Evolutionary conservation across 1,139 yeast genomes (phyloP).

Genomic region (Kodamaea sp.): DNA sequence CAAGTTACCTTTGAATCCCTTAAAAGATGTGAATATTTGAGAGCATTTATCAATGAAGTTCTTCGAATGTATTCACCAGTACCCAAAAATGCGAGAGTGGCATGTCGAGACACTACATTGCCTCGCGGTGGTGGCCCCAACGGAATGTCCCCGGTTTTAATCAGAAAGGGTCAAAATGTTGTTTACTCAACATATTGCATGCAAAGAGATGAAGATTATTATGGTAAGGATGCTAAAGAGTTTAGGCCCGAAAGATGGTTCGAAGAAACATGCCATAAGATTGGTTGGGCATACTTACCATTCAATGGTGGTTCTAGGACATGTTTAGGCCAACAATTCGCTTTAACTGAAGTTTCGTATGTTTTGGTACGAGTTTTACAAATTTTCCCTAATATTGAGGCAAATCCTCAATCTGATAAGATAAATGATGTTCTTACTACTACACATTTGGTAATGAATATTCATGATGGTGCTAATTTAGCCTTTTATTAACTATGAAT

Average conservation of each 20-base stretch:
- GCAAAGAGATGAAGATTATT: constrained; percentile 42
- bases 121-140: constrained; percentile 53
- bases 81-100: constrained; percentile 47
- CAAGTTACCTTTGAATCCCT: constrained; percentile 46
- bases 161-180: constrained; percentile 46
- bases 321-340: constrained; percentile 59
- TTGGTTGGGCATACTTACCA: constrained; percentile 52
- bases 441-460: no score
- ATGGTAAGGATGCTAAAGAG: constrained; percentile 47
- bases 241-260: constrained; percentile 54
- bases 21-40: constrained; percentile 46
- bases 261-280: constrained; percentile 28
- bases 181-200: constrained; percentile 43
- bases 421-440: no score
- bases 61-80: constrained; percentile 55
- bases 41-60: constrained; percentile 45
- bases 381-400: no score
- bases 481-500: no score
- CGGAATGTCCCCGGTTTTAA: constrained; percentile 37
- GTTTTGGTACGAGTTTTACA: constrained; percentile 36
- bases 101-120: constrained; percentile 42
- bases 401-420: no score
- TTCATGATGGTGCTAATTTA: no score
- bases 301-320: constrained; percentile 62
- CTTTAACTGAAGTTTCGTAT: constrained; percentile 53